These are phyloP conservation scores for Paulownia fortunei DNA, from an alignment of 257 asterid genomes.

Conservation along the genomic window DNA sequence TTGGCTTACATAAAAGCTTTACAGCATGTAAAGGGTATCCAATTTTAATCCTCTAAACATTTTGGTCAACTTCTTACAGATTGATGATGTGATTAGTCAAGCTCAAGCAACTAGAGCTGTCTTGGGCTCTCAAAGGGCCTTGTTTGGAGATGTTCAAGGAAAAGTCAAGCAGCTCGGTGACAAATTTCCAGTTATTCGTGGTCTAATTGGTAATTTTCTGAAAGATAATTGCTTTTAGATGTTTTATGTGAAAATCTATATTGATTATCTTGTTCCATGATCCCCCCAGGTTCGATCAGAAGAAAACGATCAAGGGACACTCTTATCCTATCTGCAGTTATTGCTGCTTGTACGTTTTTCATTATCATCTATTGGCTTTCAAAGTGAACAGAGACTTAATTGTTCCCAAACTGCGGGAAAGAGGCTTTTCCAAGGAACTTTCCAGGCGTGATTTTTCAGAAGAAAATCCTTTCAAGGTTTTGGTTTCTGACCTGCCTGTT, in stretches of 20 bases:
- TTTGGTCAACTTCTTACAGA: constrained; percentile 47
- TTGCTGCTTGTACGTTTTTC: constrained; percentile 97
- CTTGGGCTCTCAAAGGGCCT: constrained; percentile 85
- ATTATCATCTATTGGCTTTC: constrained; percentile 97
- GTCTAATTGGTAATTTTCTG: constrained; percentile 72
- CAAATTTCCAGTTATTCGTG: constrained; percentile 89
- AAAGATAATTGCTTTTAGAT: neutral
- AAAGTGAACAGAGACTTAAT: constrained; percentile 49
- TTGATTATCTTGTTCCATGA: constrained; percentile 25
- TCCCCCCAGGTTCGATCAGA: constrained; percentile 78
- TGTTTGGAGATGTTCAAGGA: constrained; percentile 94
- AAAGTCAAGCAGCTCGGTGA: constrained; percentile 88
- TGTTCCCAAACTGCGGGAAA: neutral
- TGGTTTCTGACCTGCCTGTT: constrained; percentile 26
- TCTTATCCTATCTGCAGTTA: constrained; percentile 91
- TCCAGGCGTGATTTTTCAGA: neutral
- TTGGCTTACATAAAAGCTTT: neutral
- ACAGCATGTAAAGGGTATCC: constrained; percentile 3
- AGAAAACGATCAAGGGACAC: constrained; percentile 90
- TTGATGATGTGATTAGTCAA: constrained; percentile 95
- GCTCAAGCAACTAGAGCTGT: constrained; percentile 92
- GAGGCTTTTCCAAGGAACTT: constrained; percentile 18
- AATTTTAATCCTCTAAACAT: neutral
- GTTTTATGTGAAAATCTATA: constrained; percentile 1
- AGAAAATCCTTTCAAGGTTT: constrained; percentile 9